Percentiles rank a stretch among this genome's conserved stretches.
These are phyloP conservation scores for Lepiota brunneoincarnata DNA, from an alignment of 768 basidiomycete species.

Conservation along the genomic window DNA sequence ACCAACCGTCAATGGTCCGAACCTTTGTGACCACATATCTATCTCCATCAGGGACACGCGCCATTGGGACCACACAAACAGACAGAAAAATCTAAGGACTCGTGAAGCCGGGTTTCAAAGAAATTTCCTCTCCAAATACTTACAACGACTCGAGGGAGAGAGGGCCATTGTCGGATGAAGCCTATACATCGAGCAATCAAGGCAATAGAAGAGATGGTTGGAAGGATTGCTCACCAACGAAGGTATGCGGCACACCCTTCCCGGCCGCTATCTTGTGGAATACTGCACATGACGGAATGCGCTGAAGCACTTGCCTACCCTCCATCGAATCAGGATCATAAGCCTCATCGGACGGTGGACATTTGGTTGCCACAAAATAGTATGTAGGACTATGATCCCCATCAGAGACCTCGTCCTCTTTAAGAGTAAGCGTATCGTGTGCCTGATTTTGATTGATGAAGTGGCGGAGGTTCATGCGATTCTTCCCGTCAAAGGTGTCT, in stretches of 20 bases:
- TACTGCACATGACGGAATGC: conserved; percentile 53
- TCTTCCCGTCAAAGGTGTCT: conserved; percentile 55
- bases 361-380: background rate
- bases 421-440: conserved; percentile 11
- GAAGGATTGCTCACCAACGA: conserved; percentile 36
- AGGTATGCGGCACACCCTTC: conserved; percentile 62
- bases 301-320: conserved; percentile 21
- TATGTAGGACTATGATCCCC: conserved; percentile 15
- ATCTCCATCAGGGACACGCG: conserved; percentile 46
- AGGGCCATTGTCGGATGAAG: conserved; percentile 65
- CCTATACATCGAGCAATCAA: conserved; percentile 24
- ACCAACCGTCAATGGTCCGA: conserved; percentile 47
- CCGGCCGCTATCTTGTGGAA: conserved; percentile 56
- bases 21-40: conserved; percentile 59
- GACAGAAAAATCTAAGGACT: conserved; percentile 57
- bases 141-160: conserved; percentile 64
- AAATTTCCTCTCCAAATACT: conserved; percentile 21
- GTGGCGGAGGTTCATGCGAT: conserved; percentile 51
- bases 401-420: conserved; percentile 16
- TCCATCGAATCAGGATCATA: background rate
- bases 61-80: conserved; percentile 47
- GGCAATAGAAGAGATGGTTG: background rate
- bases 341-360: background rate
- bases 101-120: background rate
- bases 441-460: conserved; percentile 41